phyloP scores from a whole-genome alignment of 768 basidiomycete species.

The Russula sp. region DNA sequence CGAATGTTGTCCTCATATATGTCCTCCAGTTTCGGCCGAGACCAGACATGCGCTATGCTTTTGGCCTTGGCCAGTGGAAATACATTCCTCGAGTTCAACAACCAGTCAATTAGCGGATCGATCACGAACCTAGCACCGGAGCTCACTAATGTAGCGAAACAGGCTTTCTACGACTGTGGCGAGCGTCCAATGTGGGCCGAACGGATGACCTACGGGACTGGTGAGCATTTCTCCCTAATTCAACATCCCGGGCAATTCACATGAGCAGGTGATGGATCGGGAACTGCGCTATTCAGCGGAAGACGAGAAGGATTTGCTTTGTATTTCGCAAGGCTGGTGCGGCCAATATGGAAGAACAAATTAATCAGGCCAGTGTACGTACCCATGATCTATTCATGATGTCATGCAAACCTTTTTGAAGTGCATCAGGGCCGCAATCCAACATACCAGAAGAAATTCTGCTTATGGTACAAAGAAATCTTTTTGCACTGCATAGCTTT shows the following conservation, averaged over 20 bases:
- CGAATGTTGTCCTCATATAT: constrained; percentile 23
- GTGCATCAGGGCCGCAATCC: constrained; percentile 21
- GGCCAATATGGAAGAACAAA: constrained; percentile 85
- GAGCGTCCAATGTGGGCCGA: constrained; percentile 83
- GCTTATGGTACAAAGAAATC: constrained; percentile 72
- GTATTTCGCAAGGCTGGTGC: constrained; percentile 79
- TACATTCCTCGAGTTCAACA: constrained; percentile 65
- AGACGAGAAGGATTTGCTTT: constrained; percentile 85
- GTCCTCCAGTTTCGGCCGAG: constrained; percentile 72
- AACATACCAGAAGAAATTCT: constrained; percentile 62
- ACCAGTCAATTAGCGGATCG: constrained; percentile 44
- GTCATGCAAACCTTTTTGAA: constrained; percentile 17
- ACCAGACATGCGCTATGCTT: constrained; percentile 91
- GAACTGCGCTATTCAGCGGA: constrained; percentile 78
- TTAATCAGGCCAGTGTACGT: constrained; percentile 63
- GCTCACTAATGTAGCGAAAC: constrained; percentile 68
- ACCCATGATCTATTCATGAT: constrained; percentile 3
- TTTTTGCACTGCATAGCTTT: constrained; percentile 73
- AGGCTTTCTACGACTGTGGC: constrained; percentile 83
- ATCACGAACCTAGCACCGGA: constrained; percentile 58
- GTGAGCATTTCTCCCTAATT: constrained; percentile 39
- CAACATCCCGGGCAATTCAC: neutral
- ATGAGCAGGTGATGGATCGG: constrained; percentile 40
- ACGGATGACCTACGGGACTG: constrained; percentile 69
- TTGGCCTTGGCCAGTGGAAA: constrained; percentile 83